Evolutionary conservation across 1,284 basidiomycete species (phyloP).

Genomic region (Ustilago shanxiensis): DNA sequence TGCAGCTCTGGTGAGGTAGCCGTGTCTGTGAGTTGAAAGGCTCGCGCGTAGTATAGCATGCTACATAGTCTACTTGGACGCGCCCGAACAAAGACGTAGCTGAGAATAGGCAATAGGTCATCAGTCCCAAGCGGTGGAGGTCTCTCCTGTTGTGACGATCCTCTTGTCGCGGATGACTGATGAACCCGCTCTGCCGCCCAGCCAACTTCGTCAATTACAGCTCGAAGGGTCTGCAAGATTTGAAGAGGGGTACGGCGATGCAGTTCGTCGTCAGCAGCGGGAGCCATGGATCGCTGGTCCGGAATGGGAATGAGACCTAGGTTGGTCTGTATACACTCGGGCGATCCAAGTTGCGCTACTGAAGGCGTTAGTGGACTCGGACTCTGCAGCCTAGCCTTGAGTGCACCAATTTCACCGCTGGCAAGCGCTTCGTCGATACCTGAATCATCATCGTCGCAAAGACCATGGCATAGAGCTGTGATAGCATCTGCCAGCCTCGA

Average conservation of each 20-base stretch:
- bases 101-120: constrained; percentile 42
- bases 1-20: constrained; percentile 30
- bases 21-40: constrained; percentile 43
- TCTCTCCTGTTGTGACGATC: constrained; percentile 9
- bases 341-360: not conserved
- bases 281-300: too few species aligned
- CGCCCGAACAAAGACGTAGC: constrained; percentile 41
- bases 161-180: constrained; percentile 7
- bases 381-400: constrained; percentile 3
- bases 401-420: constrained; percentile 6
- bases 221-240: constrained; percentile 37
- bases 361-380: not conserved
- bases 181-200: constrained; percentile 26
- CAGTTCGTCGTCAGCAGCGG: not conserved
- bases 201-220: constrained; percentile 41
- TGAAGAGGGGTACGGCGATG: constrained; percentile 45
- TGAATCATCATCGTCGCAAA: constrained; percentile 22
- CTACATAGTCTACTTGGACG: constrained; percentile 27
- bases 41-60: constrained; percentile 44
- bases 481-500: constrained; percentile 22
- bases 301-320: constrained; percentile 10
- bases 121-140: constrained; percentile 35
- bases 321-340: constrained; percentile 7
- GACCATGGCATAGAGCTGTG: constrained; percentile 14
- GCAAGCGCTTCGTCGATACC: constrained; percentile 35